Percentiles rank a stretch among this genome's conserved stretches.
These are phyloP conservation scores for Filobasidium wieringae DNA, from an alignment of 768 basidiomycete genomes.

Conservation along the genomic window DNA sequence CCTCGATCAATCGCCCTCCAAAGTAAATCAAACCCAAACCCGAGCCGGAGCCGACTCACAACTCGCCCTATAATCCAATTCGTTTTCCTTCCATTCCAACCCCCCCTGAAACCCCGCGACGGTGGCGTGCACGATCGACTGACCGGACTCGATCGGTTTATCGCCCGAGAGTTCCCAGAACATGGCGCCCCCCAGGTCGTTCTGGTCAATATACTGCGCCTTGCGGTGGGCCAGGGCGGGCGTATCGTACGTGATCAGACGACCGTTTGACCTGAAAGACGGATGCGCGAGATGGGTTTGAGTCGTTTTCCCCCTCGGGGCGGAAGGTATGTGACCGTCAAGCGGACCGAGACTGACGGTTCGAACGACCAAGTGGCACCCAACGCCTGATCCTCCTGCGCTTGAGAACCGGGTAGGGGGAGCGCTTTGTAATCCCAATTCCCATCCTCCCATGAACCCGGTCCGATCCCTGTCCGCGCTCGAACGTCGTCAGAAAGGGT, in stretches of 20 bases:
- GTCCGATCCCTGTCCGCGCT: conserved; percentile 52
- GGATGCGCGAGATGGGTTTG: neutral
- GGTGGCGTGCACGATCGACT: conserved; percentile 54
- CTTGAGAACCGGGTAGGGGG: conserved; percentile 59
- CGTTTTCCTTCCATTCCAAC: conserved; percentile 62
- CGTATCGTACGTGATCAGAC: conserved; percentile 61
- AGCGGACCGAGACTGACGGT: conserved; percentile 40
- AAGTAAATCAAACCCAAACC: too few species aligned
- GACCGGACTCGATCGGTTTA: conserved; percentile 52
- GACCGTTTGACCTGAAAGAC: conserved; percentile 44
- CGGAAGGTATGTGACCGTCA: too few species aligned
- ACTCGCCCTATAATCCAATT: conserved; percentile 53
- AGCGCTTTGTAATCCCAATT: conserved; percentile 83
- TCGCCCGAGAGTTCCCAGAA: conserved; percentile 66
- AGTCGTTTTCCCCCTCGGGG: neutral
- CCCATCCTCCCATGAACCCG: conserved; percentile 66
- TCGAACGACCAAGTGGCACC: conserved; percentile 80
- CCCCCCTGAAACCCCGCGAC: conserved; percentile 58
- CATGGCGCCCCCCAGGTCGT: conserved; percentile 82
- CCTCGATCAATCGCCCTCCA: neutral
- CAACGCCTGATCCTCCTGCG: conserved; percentile 54
- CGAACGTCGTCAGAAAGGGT: too few species aligned
- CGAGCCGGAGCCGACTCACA: conserved; percentile 21
- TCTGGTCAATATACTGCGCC: conserved; percentile 61
- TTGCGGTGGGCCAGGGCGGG: conserved; percentile 53